Conservation (phyloP, 2,329 filamentous ascomycete species). For the Metarhizium robertsii region DNA sequence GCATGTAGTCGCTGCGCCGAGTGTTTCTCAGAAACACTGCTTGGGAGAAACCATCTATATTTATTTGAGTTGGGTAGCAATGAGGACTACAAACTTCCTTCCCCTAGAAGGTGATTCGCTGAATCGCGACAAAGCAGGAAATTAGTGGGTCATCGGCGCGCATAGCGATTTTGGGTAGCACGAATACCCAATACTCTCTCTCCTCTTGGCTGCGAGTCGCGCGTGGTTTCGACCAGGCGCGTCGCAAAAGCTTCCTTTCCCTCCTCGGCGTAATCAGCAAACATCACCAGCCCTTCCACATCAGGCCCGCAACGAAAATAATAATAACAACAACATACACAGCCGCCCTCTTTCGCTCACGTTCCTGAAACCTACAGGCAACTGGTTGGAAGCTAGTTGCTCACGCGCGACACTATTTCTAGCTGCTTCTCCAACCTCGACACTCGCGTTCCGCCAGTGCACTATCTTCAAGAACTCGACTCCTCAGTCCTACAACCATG, state of each 20-base stretch:
- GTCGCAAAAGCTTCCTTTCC: constrained; percentile 11
- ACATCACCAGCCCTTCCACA: background rate
- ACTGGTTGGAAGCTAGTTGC: background rate
- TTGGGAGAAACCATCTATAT: too few species aligned
- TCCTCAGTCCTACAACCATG: constrained; percentile 14
- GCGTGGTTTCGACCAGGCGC: constrained; percentile 8
- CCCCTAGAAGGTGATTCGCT: too few species aligned
- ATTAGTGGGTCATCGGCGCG: too few species aligned
- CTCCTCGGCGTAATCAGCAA: background rate
- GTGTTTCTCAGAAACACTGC: too few species aligned
- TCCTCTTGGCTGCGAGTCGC: background rate
- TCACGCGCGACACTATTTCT: background rate
- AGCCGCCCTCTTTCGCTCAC: background rate
- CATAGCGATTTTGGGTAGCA: background rate
- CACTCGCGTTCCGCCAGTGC: background rate
- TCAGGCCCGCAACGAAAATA: background rate
- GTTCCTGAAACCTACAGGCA: background rate
- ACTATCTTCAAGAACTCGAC: background rate
- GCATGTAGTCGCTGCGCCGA: too few species aligned
- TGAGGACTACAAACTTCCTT: too few species aligned
- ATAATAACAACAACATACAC: background rate
- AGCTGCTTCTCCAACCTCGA: background rate
- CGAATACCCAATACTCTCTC: too few species aligned
- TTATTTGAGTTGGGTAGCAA: too few species aligned
- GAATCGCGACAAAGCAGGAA: too few species aligned